Conservation (phyloP, 2,329 filamentous ascomycete genomes). For the Tolypocladium amazonense region DNA sequence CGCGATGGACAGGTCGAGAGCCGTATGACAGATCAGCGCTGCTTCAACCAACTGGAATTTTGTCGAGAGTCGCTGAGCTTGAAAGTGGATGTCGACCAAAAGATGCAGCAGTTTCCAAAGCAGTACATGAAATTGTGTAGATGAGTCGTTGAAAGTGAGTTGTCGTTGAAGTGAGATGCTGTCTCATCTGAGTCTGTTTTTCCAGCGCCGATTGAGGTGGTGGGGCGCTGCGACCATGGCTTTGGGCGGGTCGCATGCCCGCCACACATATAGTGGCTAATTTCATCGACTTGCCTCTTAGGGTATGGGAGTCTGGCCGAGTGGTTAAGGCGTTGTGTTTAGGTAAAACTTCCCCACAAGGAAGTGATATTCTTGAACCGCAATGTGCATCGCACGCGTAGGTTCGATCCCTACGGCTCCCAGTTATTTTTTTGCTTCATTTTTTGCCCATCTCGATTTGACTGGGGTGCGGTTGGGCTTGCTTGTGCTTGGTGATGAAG, state of each 20-base stretch:
- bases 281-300: conserved; percentile 1
- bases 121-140: too few relatives aligned
- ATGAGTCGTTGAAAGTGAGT: not conserved
- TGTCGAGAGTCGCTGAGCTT: not conserved
- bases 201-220: not conserved
- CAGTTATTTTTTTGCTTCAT: conserved; percentile 13
- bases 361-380: conserved; percentile 19
- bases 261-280: not conserved
- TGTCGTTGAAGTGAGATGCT: not conserved
- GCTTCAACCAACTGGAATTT: not conserved
- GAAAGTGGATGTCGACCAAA: too few relatives aligned
- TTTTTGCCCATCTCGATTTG: not conserved
- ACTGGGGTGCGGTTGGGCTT: not conserved
- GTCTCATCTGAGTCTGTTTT: not conserved
- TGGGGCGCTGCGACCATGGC: not conserved
- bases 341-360: conserved; percentile 19
- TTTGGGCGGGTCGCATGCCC: not conserved
- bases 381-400: conserved; percentile 33
- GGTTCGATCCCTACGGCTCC: conserved; percentile 42
- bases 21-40: not conserved
- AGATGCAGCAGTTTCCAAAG: not conserved
- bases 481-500: not conserved
- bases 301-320: conserved; percentile 34
- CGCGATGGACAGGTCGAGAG: not conserved
- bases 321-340: conserved; percentile 49